A percentile compares a stretch with the other conserved stretches of the same genome.
Conservation (phyloP, 805 yeast species). For the Wickerhamomyces rabaulensis region DNA sequence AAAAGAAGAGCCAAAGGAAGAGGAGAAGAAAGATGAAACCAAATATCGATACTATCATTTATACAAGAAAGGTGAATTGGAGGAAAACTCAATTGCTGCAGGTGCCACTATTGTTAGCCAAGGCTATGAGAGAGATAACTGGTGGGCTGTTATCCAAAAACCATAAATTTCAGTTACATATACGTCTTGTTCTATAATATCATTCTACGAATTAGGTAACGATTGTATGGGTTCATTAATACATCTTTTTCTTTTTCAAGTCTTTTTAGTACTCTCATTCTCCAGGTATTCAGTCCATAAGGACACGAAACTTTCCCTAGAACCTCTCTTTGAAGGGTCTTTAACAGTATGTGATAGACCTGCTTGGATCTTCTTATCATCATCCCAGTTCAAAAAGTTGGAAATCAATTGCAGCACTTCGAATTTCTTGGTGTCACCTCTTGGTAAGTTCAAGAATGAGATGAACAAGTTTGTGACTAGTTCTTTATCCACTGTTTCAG, state of each 20-base stretch:
- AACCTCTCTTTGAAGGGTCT: constrained; percentile 20
- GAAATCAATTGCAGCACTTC: constrained; percentile 85
- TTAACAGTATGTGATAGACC: constrained; percentile 46
- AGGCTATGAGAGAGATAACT: constrained; percentile 92
- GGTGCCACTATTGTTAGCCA: constrained; percentile 62
- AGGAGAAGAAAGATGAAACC: constrained; percentile 36
- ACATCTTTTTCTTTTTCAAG: neutral
- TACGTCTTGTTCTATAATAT: no score
- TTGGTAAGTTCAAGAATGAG: constrained; percentile 78
- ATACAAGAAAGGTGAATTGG: constrained; percentile 79
- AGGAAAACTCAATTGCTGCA: constrained; percentile 60
- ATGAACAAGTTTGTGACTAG: constrained; percentile 80
- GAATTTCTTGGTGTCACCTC: constrained; percentile 92
- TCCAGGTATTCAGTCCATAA: constrained; percentile 79
- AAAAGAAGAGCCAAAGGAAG: constrained; percentile 20
- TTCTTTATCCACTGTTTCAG: constrained; percentile 81
- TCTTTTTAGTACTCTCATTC: constrained; percentile 44
- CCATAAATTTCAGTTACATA: constrained; percentile 1
- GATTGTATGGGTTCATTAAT: neutral
- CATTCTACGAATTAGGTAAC: no score
- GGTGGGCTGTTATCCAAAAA: constrained; percentile 64
- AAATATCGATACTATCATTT: constrained; percentile 86
- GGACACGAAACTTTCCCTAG: constrained; percentile 53
- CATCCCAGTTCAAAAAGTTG: constrained; percentile 85
- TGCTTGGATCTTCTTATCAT: constrained; percentile 67